These are phyloP conservation scores for Uronychia setigera DNA, from an alignment of 73 alveolate genomes.

Conservation along the genomic window DNA sequence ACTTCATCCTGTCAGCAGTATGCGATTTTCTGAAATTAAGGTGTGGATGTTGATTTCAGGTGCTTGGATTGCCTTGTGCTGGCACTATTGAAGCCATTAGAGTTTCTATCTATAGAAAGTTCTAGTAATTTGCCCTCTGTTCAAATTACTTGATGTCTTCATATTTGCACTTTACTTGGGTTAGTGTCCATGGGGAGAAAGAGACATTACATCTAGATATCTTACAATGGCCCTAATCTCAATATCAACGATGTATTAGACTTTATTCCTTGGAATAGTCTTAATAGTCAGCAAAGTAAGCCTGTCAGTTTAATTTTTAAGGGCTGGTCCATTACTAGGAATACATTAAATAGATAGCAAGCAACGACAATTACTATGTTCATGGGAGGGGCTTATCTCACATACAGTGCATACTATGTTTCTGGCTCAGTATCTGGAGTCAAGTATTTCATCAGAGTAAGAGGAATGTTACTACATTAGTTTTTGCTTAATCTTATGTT, in stretches of 20 bases:
- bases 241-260: not conserved
- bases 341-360: conserved; percentile 24
- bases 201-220: not conserved
- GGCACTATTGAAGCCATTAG: no score
- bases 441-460: not conserved
- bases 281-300: not conserved
- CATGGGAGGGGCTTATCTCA: conserved; percentile 49
- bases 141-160: no score
- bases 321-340: conserved; percentile 42
- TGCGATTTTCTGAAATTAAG: no score
- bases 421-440: conserved; percentile 1
- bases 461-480: not conserved
- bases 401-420: conserved; percentile 42
- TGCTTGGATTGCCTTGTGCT: no score
- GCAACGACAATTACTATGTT: conserved; percentile 33
- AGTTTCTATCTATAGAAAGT: no score
- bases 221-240: not conserved
- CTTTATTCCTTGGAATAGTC: not conserved
- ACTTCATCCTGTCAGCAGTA: no score
- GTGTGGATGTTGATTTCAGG: no score
- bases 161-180: not conserved
- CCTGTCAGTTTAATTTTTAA: not conserved
- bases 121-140: no score
- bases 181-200: not conserved
- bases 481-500: not conserved